Evolutionary conservation across 2,329 filamentous ascomycete species (phyloP), one percentile per base, ranked within the genome.

Genomic region (Talaromyces sp.): DNA sequence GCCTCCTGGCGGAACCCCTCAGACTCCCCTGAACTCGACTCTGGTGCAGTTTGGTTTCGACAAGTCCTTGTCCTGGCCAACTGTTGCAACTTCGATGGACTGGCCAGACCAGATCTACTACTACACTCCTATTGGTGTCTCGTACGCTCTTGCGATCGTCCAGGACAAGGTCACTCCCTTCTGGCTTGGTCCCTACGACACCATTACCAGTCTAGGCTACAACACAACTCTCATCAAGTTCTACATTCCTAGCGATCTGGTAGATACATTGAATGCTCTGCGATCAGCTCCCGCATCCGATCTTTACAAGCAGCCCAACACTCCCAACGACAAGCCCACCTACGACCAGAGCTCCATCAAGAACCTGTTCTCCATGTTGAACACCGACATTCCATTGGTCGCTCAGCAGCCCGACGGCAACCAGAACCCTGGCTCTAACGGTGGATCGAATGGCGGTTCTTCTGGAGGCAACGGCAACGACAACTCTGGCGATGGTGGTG

Each of bases 31-130:
- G 3, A 89, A 90, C 67, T 86, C 85, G 0, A 86, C 85, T 4
- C 77, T 90, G 67, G 88, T 96, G 67, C 92, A 96, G 72, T 83
- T 98, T 65, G 95, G 90, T 36, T 97, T 98, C 82, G 80, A 85
- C 58, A 89, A 87, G 70, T 84, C 85, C 1, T 83, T 96, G 67
- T 93, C 96, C 78, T 99, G 95, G 75, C 79, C 84, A 9, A 96
- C 96, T 71, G 90, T 98, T 30, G 87, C 89, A 11, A 80, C 80
- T 25, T 86, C 89, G 64, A 81, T 86, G 15, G 82, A 88, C 65
- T 90, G 92, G 19, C 89, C 91, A 5, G 86, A 86, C 44, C 93
- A 98, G 76, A 91, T 99, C 70, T 96, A 97, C 79, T 78, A 85
- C 58, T 90, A 85, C 66, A 80, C 97, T 4, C 92, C 92, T 0